Conservation (phyloP, 1,284 basidiomycete species). For the Heterobasidion irregulare region DNA sequence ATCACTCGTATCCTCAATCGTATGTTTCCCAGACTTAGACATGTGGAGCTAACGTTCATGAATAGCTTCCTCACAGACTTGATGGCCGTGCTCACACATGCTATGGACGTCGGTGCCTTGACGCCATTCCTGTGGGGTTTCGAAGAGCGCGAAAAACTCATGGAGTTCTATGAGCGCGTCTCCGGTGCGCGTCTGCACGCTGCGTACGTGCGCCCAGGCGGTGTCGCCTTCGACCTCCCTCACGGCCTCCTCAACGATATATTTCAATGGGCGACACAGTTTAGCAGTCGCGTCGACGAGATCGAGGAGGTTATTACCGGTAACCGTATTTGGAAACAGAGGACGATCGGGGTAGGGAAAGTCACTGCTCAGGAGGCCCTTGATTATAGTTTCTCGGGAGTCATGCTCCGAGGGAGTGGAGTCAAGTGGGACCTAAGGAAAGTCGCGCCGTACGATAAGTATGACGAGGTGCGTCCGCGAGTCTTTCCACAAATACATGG, state of each 20-base stretch:
- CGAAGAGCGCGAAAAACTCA: slow-evolving; percentile 99
- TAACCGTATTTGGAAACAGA: slow-evolving; percentile 97
- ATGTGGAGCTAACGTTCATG: background rate
- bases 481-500: background rate
- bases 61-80: slow-evolving; percentile 45
- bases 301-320: slow-evolving; percentile 97
- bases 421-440: slow-evolving; percentile 95
- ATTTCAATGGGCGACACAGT: slow-evolving; percentile 97
- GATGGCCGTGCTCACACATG: slow-evolving; percentile 96
- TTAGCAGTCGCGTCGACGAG: slow-evolving; percentile 86
- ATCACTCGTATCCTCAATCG: slow-evolving; percentile 95
- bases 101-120: slow-evolving; percentile 95
- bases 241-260: slow-evolving; percentile 97
- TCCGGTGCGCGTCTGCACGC: slow-evolving; percentile 96
- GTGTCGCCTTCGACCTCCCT: slow-evolving; percentile 96
- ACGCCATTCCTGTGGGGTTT: slow-evolving; percentile 99
- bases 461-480: slow-evolving; percentile 65
- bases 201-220: slow-evolving; percentile 97
- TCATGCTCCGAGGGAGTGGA: slow-evolving; percentile 94
- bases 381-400: slow-evolving; percentile 92
- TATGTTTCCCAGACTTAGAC: slow-evolving; percentile 25
- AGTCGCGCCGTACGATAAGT: slow-evolving; percentile 92
- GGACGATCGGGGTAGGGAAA: slow-evolving; percentile 86
- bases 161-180: slow-evolving; percentile 99
- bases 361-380: slow-evolving; percentile 92